Conservation (phyloP, 2,329 filamentous ascomycete genomes). For the Cladophialophora carrionii region DNA sequence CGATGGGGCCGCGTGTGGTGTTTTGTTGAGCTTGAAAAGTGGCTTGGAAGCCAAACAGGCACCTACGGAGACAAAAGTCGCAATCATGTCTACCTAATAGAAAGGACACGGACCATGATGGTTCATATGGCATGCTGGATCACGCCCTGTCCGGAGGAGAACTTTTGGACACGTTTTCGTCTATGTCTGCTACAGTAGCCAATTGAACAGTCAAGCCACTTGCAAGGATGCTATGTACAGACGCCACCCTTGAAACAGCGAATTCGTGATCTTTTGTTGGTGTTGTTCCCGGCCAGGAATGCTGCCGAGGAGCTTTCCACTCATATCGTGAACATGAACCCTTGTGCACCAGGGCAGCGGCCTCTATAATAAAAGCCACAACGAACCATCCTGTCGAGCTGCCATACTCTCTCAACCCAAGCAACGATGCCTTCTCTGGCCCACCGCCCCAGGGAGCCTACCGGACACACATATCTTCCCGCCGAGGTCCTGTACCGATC, state of each 20-base stretch:
- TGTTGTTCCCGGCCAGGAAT: neutral
- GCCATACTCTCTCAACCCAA: neutral
- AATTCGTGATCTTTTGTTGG: neutral
- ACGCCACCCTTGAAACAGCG: neutral
- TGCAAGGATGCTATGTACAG: constrained; percentile 4
- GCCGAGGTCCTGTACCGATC: constrained; percentile 65
- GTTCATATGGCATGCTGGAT: constrained; percentile 13
- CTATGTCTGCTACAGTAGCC: neutral
- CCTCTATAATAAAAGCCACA: neutral
- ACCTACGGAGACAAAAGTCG: constrained; percentile 3
- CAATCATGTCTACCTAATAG: constrained; percentile 3
- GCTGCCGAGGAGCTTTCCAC: neutral
- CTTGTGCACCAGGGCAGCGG: neutral
- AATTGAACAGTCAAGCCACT: constrained; percentile 1
- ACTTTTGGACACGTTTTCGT: constrained; percentile 7
- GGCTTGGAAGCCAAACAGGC: neutral
- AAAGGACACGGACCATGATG: neutral
- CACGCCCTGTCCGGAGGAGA: constrained; percentile 4
- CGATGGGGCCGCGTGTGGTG: neutral
- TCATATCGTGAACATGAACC: neutral
- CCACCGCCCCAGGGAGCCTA: constrained; percentile 6
- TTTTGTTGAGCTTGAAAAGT: neutral
- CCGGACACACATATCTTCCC: constrained; percentile 65
- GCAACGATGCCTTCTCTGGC: neutral
- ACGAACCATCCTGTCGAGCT: neutral